Evolutionary conservation across 257 asterid genomes (phyloP), one percentile per base, ranked within the genome.

Genomic region (Datura wrightii): DNA sequence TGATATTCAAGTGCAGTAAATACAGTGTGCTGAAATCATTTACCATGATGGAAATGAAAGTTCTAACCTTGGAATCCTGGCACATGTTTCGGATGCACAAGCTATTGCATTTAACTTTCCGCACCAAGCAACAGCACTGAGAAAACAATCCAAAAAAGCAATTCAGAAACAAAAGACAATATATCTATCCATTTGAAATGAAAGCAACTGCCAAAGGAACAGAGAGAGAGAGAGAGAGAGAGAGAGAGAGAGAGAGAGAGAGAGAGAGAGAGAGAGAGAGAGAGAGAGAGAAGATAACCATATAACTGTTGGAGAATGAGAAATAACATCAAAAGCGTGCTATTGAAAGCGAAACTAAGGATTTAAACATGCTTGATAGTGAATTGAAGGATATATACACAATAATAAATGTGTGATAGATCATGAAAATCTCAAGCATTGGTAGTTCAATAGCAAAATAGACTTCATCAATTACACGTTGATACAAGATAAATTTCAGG

Each of bases 121-220:
- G 60, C 99, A 97, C 99, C 99, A 97, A 70, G 99, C 98, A 88
- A 94, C 97, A 83, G 95, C 97, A 92, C 99, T 97, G 91, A 89
- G 87, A 88, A 86, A 24, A 86, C 7, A 58, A 71, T 11, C 8
- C 11, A 72, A 50, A 66, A 52, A 81, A 39, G 36, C 18, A 59
- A 31, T 46, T 34, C 50, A 82, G 44, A 69, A 37, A 63, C 42
- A 11, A n/a, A 16, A 44, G 50, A 72, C 13, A 39, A 41, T 41
- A 79, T 4, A 80, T 76, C 39, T 52, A 58, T 2, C 84, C 85
- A 83, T 19, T 34, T 44, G 63, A 50, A 5, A 55, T 19, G 24
- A 50, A 76, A 52, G 63, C 82, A 76, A 76, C 58, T 50, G 24
- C 82, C 63, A 24, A 11, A 80, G 10, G 56, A 62, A 42, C 9